Evolutionary conservation across 768 basidiomycete genomes (phyloP), one percentile per base, ranked within the genome.

Genomic region (Asterophora lycoperdoides): DNA sequence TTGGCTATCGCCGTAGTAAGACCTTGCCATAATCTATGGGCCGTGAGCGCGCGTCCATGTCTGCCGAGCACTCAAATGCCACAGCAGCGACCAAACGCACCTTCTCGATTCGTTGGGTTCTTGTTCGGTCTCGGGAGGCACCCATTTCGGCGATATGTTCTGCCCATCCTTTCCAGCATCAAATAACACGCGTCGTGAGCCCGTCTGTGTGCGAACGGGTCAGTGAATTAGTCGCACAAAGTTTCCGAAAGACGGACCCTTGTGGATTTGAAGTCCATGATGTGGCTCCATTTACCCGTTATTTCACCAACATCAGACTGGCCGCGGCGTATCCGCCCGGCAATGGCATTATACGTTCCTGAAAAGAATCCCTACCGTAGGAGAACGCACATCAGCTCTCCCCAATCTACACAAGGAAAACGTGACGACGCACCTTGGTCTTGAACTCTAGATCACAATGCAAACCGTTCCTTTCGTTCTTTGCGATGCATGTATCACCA

Each of bases 391-490:
- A 14, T n/a, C 35, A 29, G 15, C 45, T 51, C 34, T 28, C 23
- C 3, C 18, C 35, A 8, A 26, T n/a, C 13, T 19, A 43, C 34
- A 43, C 7, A 4, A 23, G 8, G 5, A 36, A 20, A 28, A 11
- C n/a, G 26, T 14, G 26, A 4, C 10, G 28, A 57, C 71, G 41
- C 42, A 89, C 92, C 81, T 96, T 98, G 34, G 93, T 94, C 77
- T 97, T 98, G 76, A 98, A 99, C 57, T 97, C 93, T 30, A 98
- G 70, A 62, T 95, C 93, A 52, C 88, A 89, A 39, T 64, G 69
- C 53, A 90, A 64, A 15, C 81, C 82, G 37, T 81, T 80, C 59
- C 81, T 82, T 60, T 89, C 84, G 70, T 93, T 93, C 72, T 81
- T 83, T 49, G 92, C 91, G 7, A 73, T 78, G 57, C 91, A 93